Evolutionary conservation across 805 yeast genomes (phyloP).

Genomic region (Starmera quercuum): DNA sequence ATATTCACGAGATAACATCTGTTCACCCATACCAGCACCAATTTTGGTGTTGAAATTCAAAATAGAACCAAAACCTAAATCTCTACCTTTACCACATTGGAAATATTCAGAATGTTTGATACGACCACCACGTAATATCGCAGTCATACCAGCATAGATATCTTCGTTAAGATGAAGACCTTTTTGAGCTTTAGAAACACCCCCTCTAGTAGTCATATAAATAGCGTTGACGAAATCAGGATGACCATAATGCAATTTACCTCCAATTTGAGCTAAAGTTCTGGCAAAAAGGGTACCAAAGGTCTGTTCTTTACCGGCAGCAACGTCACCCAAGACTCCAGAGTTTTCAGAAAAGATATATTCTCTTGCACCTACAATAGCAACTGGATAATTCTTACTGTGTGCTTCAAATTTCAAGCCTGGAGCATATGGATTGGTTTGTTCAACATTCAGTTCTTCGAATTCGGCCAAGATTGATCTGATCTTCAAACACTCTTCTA

Average conservation of each 20-base stretch:
- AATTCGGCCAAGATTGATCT: conserved; percentile 78
- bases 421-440: conserved; percentile 77
- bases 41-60: conserved; percentile 80
- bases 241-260: conserved; percentile 82
- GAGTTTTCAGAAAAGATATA: conserved; percentile 81
- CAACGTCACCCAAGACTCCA: conserved; percentile 82
- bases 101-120: conserved; percentile 82
- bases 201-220: conserved; percentile 82
- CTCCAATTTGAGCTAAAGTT: conserved; percentile 79
- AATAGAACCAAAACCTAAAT: conserved; percentile 80
- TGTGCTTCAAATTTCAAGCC: conserved; percentile 48
- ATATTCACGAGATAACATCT: conserved; percentile 77
- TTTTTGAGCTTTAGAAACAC: conserved; percentile 81
- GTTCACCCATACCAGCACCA: conserved; percentile 94
- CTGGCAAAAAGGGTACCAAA: conserved; percentile 81
- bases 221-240: conserved; percentile 76
- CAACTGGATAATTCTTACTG: conserved; percentile 55
- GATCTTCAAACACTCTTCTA: conserved; percentile 79
- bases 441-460: conserved; percentile 70
- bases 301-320: conserved; percentile 88
- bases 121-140: conserved; percentile 76
- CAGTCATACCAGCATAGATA: conserved; percentile 85
- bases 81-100: conserved; percentile 90
- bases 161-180: conserved; percentile 84
- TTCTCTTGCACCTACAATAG: conserved; percentile 83